Evolutionary conservation across 2,329 filamentous ascomycete species (phyloP).

Genomic region (Colletotrichum somersetense): DNA sequence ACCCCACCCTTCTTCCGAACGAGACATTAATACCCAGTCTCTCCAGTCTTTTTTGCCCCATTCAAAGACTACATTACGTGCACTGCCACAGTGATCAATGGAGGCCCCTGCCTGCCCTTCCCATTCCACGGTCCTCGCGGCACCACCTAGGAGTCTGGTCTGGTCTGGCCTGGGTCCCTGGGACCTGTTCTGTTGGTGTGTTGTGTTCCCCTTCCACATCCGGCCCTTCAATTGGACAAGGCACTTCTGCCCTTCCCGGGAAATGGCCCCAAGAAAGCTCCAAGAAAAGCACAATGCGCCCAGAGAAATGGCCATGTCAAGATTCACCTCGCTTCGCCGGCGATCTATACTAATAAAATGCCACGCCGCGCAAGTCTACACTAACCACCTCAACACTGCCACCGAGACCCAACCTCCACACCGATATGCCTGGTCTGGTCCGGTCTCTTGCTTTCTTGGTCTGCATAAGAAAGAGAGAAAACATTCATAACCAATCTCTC

Average conservation of each 20-base stretch:
- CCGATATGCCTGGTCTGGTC: background rate
- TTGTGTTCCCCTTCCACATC: background rate
- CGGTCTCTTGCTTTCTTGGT: background rate
- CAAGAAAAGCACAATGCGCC: slow-evolving; percentile 33
- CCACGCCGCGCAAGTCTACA: slow-evolving; percentile 19
- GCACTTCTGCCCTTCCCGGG: background rate
- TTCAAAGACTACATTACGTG: slow-evolving; percentile 29
- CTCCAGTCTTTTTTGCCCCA: slow-evolving; percentile 31
- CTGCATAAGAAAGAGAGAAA: no score
- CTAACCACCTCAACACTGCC: slow-evolving; percentile 32
- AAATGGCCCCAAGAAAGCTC: slow-evolving; percentile 19
- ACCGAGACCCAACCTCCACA: slow-evolving; percentile 31
- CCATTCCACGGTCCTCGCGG: slow-evolving; percentile 13
- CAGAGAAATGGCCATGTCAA: slow-evolving; percentile 30
- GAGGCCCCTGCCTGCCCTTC: slow-evolving; percentile 8
- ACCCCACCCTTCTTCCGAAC: slow-evolving; percentile 30
- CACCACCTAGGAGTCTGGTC: background rate
- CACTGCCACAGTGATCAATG: slow-evolving; percentile 42
- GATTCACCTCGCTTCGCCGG: slow-evolving; percentile 33
- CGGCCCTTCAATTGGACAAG: slow-evolving; percentile 29
- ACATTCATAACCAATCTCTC: background rate
- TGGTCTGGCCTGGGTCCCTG: no score
- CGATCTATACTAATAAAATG: slow-evolving; percentile 24
- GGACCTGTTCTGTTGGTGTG: background rate
- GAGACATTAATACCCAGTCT: slow-evolving; percentile 27